Conservation (phyloP, 352 stramenopile genomes). For the Globisporangium echinulatum region DNA sequence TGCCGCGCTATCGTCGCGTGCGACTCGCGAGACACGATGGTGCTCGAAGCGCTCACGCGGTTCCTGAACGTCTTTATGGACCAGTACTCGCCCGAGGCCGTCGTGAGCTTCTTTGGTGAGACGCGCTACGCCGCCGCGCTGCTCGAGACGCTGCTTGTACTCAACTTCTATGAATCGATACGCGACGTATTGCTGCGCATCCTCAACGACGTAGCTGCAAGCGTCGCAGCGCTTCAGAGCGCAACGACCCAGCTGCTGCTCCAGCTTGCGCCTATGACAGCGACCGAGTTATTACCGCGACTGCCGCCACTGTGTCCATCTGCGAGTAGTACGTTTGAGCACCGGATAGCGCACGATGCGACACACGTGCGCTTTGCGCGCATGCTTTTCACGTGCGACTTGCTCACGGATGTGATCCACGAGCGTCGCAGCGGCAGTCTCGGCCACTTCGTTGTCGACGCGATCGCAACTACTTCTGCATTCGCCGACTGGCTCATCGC, state of each 20-base stretch:
- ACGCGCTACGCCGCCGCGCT: slow-evolving; percentile 27
- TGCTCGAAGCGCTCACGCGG: slow-evolving; percentile 45
- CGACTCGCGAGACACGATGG: slow-evolving; percentile 57
- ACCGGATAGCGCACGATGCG: slow-evolving; percentile 25
- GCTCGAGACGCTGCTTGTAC: slow-evolving; percentile 46
- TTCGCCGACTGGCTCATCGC: slow-evolving; percentile 35
- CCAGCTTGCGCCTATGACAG: slow-evolving; percentile 37
- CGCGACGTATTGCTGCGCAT: slow-evolving; percentile 53
- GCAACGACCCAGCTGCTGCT: slow-evolving; percentile 35
- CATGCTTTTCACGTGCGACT: slow-evolving; percentile 76
- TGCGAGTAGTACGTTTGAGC: slow-evolving; percentile 5
- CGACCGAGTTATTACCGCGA: too few species aligned
- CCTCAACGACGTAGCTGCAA: slow-evolving; percentile 36
- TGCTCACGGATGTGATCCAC: slow-evolving; percentile 74
- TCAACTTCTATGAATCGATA: slow-evolving; percentile 63
- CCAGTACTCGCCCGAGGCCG: slow-evolving; percentile 47
- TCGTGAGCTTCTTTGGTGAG: slow-evolving; percentile 43
- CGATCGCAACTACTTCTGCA: slow-evolving; percentile 28
- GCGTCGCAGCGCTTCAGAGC: slow-evolving; percentile 9
- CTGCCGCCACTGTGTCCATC: neutral
- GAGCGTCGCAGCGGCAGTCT: slow-evolving; percentile 52
- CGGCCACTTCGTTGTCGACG: slow-evolving; percentile 39
- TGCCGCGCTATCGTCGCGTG: slow-evolving; percentile 30
- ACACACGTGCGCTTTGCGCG: slow-evolving; percentile 47
- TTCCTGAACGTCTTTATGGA: slow-evolving; percentile 68